Conservation (phyloP, 75 land plant genomes). For the Gnetum montanum region DNA sequence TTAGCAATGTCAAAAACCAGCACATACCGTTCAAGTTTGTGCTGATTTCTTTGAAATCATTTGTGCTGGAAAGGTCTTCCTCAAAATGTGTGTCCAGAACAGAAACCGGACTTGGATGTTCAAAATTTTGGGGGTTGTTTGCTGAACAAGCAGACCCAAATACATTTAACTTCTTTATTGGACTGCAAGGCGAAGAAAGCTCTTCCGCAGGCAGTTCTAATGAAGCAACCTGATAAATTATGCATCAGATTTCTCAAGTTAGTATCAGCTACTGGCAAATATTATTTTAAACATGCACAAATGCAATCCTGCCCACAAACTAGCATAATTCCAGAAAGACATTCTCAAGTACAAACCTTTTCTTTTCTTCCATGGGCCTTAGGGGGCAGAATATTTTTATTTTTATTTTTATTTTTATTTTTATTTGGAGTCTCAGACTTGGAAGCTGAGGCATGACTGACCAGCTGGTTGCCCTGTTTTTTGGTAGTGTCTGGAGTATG, state of each 20-base stretch:
- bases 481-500: too few species aligned
- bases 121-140: slow-evolving; percentile 25
- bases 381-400: not conserved
- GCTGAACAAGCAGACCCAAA: slow-evolving; percentile 12
- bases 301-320: not conserved
- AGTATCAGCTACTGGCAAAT: not conserved
- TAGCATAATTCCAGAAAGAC: too few species aligned
- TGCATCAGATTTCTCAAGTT: not conserved
- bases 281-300: too few species aligned
- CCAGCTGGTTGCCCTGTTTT: too few species aligned
- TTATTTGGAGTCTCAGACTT: too few species aligned
- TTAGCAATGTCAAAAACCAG: slow-evolving; percentile 33
- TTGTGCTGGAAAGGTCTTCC: slow-evolving; percentile 12
- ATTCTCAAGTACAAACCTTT: too few species aligned
- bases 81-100: slow-evolving; percentile 47
- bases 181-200: slow-evolving; percentile 11
- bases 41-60: slow-evolving; percentile 6
- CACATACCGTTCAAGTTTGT: not conserved
- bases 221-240: slow-evolving; percentile 5
- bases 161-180: slow-evolving; percentile 3
- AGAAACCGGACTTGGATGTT: slow-evolving; percentile 68
- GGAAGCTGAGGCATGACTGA: too few species aligned
- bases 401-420: not conserved
- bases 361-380: too few species aligned
- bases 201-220: slow-evolving; percentile 18